Evolutionary conservation across 441 rosid genomes (phyloP), one percentile per base, ranked within the genome.

Genomic region (Kokia cookei): DNA sequence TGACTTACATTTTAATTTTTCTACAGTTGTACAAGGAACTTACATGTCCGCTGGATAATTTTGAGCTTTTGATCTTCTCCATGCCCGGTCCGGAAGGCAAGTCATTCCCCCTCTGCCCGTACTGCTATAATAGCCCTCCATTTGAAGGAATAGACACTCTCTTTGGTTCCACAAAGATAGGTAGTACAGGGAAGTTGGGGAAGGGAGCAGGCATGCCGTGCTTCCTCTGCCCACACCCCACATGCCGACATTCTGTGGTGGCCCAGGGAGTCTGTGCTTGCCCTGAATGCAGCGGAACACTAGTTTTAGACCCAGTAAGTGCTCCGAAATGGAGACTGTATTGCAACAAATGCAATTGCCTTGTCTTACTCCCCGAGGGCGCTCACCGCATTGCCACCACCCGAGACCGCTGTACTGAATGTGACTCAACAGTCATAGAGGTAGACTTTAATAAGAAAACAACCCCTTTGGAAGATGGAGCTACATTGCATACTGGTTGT

Each of bases 201-300:
- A 89, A 91, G 53, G 97, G 94, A 62, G 84, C 93, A 5, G 97
- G 98, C 69, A 92, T 94, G 98, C 96, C 98, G 4, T 94, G 98
- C 83, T 92, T 90, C 71, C 91, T 90, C 73, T 94, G 98, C 68
- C 94, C 93, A 6, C 98, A 94, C 51, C 97, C 97, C 7, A 88
- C 94, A 1, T 94, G 98, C 77, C 89, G 82, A 54, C 97, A 92
- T 73, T 94, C 98, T 47, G 4, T 92, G 69, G 86, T 92, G 62
- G 81, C 91, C 65, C 97, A 92, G 80, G 98, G 97, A 72, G 97
- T 94, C 57, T 94, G 97, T 73, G 97, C 98, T 73, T 94, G 97
- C 80, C 98, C 98, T 0, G 98, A 94, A 76, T 94, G 97, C 80
- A 88, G 79, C 22, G 98, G 98, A 55, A 91, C 96, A 1, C 92